Base-by-base conservation (phyloP, 768 basidiomycete genomes). In the Phaeotremella skinneri region DNA sequence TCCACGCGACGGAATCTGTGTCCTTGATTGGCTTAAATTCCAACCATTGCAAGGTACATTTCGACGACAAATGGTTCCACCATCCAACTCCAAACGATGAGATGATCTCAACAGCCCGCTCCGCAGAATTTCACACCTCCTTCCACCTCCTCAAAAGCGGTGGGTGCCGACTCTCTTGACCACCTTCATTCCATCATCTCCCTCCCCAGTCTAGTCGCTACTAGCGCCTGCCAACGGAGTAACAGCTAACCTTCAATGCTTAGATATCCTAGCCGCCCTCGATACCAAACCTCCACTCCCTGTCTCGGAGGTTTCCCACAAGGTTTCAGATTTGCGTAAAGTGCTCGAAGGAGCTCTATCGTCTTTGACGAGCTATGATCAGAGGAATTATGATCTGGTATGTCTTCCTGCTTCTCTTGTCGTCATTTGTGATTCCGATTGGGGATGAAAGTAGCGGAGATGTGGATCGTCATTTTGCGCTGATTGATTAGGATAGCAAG, bases 401-500 rank as follows among this genome's bases (percentile, higher is more conserved):
- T 30, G 68, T 61, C n/a, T 6, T 31, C 7, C 25, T 14, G 1
- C 23, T n/a, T 61, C 37, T 48, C 30, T 49, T 26, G 23, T 25
- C 20, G n/a, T 17, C 20, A 45, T 45, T 9, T 13, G 13, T 45
- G n/a, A n/a, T n/a, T n/a, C n/a, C n/a, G n/a, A n/a, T n/a, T n/a
- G n/a, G n/a, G n/a, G n/a, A n/a, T n/a, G n/a, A n/a, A n/a, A n/a
- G n/a, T n/a, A n/a, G 34, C 34, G 34, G 34, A 37, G 34, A 37
- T 37, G n/a, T n/a, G n/a, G n/a, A n/a, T n/a, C n/a, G n/a, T n/a
- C n/a, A 20, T 54, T 23, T 49, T 34, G 41, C 30, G 55, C 34
- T 29, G 32, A 55, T 51, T 31, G 1, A 30, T 13, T 42, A 37
- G 51, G 53, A 26, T 66, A 91, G 89, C 85, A 86, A 83, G 73